Conservation (phyloP, 1,139 yeast species). For the Trichomonascaceae sp. region DNA sequence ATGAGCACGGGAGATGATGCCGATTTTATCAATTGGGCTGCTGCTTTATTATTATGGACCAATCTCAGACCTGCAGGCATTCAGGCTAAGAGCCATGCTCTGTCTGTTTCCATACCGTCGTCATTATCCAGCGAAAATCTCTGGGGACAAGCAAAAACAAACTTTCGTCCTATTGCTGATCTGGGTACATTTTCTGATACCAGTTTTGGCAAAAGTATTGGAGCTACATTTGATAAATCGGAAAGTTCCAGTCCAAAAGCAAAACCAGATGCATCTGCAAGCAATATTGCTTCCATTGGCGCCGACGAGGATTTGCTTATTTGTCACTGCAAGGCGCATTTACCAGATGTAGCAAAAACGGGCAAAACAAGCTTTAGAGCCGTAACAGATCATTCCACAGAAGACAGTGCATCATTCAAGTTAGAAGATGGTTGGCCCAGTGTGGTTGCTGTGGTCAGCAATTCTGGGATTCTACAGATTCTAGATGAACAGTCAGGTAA, state of each 20-base stretch:
- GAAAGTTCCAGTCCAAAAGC: not conserved
- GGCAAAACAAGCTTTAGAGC: not conserved
- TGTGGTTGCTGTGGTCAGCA: conserved; percentile 65
- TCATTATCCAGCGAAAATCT: not conserved
- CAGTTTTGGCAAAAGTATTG: not conserved
- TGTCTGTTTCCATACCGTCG: not conserved
- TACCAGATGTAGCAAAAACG: conserved; percentile 19
- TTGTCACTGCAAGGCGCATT: conserved; percentile 26
- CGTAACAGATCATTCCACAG: not conserved
- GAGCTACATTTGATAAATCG: not conserved
- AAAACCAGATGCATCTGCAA: not conserved
- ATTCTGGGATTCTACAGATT: conserved; percentile 60
- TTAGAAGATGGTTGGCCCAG: conserved; percentile 63
- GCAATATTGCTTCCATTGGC: not conserved
- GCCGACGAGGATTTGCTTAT: conserved; percentile 22
- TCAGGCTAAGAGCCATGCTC: conserved; percentile 17
- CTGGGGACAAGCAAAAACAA: not conserved
- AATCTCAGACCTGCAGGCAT: conserved; percentile 24
- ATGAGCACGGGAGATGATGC: conserved; percentile 20
- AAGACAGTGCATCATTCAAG: conserved; percentile 9
- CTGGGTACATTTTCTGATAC: not conserved
- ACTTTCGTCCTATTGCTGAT: not conserved
- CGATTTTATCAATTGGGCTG: conserved; percentile 23
- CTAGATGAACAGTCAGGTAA: conserved; percentile 63
- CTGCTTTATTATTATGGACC: conserved; percentile 21